Base-by-base conservation (phyloP, 2,329 filamentous ascomycete species). In the Alternaria brassicicola region DNA sequence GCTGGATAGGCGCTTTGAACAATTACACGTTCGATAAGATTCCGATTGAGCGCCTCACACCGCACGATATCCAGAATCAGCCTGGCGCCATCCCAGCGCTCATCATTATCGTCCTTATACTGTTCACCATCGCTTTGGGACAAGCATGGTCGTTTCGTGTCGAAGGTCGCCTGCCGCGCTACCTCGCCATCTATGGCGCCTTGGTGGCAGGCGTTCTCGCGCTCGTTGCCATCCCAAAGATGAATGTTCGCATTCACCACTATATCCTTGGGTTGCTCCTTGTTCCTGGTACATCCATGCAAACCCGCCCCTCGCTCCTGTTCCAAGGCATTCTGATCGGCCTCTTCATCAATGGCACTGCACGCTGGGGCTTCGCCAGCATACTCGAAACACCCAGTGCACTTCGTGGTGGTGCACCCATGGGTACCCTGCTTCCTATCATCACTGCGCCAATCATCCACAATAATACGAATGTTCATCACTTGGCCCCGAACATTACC, bases 11-110 rank as follows among this genome's bases (percentile, higher is more conserved):
- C 15, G 89, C 92, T 1, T 79, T 99, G 65, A 94, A 94, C 71
- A 98, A 98, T 78, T 96, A 97, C 78, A 98, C 95, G 0, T 92
- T 99, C 71, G 90, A 92, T 69, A 90, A 91, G 78, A 97, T 99
- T 61, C 95, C 95, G 0, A 95, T 99, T 65, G 88, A 93, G 76
- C 89, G 95, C 2, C 84, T 99, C n/a, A 98, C 91, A 8, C 88
- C 89, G 0, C 92, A 96, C 74, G 95, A 99, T 72, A 86, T 99
- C 41, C 81, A 89, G 46, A 89, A 93, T 67, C 93, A 99, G 72
- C 94, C 95, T 0, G 95, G 95, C 7, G 95, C 94, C 0, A 89
- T 92, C 55, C 85, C 91, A 1, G 94, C 95, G 0, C 80, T 99
- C 47, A 86, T 91, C 42, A 84, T 91, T 55, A 90, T 99, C 60